Base-by-base conservation (phyloP, 2,329 filamentous ascomycete genomes). In the Coniella lustricola region DNA sequence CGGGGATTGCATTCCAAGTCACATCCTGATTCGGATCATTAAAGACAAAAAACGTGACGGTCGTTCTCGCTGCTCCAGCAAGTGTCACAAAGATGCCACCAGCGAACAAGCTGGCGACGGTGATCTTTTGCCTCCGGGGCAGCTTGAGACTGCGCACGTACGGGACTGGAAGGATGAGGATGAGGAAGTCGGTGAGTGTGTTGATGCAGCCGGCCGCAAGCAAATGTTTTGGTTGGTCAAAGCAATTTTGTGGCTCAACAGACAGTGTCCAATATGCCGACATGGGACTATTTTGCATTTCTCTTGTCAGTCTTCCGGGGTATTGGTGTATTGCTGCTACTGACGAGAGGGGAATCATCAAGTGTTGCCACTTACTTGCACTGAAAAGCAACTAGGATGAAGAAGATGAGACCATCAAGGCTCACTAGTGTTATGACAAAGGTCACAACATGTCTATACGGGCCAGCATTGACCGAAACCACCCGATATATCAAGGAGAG, bases 181-280 rank as follows among this genome's bases (percentile, higher is more conserved):
- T 70, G 10, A 75, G 58, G 37, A 83, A 70, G 59, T 84, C 78
- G 7, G 77, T 81, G 37, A 74, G 57, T 40, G 81, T 81, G 60
- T 82, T 82, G 53, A 81, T 70, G 22, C 76, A 72, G 2, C 79
- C 77, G 32, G 79, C 69, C 32, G 70, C 69, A 25, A 77, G 67
- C 22, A 79, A 68, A 44, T 78, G 74, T 0, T 65, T 63, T 2
- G 73, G 68, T 52, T 81, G 67, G 21, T 76, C 57, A 34, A 77
- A 71, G 39, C 74, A 71, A 16, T 72, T 57, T 38, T 65, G 61
- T 1, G 63, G 59, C 17, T 49, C 44, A 14, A 46, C 10, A 0
- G 64, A 62, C 2, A 68, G 44, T 10, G 59, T 63, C 68, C 68
- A 71, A 54, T 64, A 68, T 13, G 60, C 60, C 22, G 63, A 64